These are phyloP conservation scores for Cytospora schulzeri DNA, from an alignment of 2,329 filamentous ascomycete genomes.

Conservation along the genomic window DNA sequence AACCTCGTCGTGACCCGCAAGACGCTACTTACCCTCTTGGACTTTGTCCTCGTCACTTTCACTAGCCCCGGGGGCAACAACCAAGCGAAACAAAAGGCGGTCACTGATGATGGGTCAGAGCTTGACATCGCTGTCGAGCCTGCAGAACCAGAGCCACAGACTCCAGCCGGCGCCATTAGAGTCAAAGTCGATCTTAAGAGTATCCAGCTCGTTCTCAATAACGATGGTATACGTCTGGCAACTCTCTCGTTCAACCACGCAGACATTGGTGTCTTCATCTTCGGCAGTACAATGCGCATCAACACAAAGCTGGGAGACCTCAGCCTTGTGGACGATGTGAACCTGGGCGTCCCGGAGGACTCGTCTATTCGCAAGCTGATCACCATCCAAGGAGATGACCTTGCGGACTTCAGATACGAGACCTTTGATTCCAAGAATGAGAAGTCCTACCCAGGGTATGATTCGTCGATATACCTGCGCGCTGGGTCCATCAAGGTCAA, in stretches of 20 bases:
- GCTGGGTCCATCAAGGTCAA: slow-evolving; percentile 96
- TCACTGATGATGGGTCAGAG: slow-evolving; percentile 44
- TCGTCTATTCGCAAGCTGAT: slow-evolving; percentile 85
- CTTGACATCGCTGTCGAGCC: slow-evolving; percentile 43
- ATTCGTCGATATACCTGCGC: slow-evolving; percentile 85
- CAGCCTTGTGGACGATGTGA: slow-evolving; percentile 89
- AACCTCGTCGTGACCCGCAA: slow-evolving; percentile 92
- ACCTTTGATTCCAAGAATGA: slow-evolving; percentile 77
- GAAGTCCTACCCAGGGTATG: slow-evolving; percentile 86
- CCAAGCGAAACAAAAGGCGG: slow-evolving; percentile 37
- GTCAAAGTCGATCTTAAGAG: slow-evolving; percentile 93
- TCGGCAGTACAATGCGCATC: slow-evolving; percentile 83
- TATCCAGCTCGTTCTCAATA: slow-evolving; percentile 93
- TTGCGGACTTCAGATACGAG: slow-evolving; percentile 97
- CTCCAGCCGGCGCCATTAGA: slow-evolving; percentile 72
- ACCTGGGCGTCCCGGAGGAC: slow-evolving; percentile 79
- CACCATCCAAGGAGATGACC: slow-evolving; percentile 91
- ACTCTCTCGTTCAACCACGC: slow-evolving; percentile 92
- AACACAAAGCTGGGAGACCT: slow-evolving; percentile 85
- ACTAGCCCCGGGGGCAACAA: slow-evolving; percentile 55
- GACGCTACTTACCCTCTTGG: slow-evolving; percentile 86
- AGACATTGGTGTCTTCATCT: slow-evolving; percentile 85
- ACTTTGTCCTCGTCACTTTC: slow-evolving; percentile 94
- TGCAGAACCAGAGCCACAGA: slow-evolving; percentile 39
- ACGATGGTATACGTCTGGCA: slow-evolving; percentile 92